These are phyloP conservation scores for Yamadazyma triangularis DNA, from an alignment of 1,139 yeast species.

Conservation along the genomic window DNA sequence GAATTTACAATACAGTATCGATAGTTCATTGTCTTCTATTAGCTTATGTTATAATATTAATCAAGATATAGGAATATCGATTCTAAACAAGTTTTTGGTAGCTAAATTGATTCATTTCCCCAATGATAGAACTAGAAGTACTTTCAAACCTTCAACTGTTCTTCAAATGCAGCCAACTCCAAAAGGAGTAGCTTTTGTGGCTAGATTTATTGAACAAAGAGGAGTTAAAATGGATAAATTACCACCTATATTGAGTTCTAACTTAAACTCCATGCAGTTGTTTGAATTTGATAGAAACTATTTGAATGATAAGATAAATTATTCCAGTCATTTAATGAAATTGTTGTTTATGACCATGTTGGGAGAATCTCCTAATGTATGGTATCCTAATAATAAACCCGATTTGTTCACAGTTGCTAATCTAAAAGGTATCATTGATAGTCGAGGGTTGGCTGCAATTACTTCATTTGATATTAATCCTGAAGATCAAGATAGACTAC, in stretches of 20 bases:
- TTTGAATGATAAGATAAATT: conserved; percentile 55
- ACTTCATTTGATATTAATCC: not conserved
- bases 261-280: conserved; percentile 68
- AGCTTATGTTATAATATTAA: conserved; percentile 58
- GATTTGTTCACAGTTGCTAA: conserved; percentile 13
- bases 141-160: conserved; percentile 25
- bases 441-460: not conserved
- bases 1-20: conserved; percentile 44
- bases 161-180: conserved; percentile 78
- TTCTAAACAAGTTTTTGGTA: conserved; percentile 54
- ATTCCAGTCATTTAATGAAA: conserved; percentile 62
- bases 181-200: conserved; percentile 75
- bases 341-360: conserved; percentile 60
- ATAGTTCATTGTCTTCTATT: conserved; percentile 48
- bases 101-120: conserved; percentile 78
- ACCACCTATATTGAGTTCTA: conserved; percentile 43
- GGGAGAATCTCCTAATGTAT: conserved; percentile 67
- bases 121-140: conserved; percentile 59
- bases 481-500: not conserved
- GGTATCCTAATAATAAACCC: conserved; percentile 50
- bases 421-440: conserved; percentile 4
- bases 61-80: conserved; percentile 43
- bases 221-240: conserved; percentile 42
- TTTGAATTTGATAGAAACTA: conserved; percentile 65
- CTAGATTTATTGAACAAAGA: conserved; percentile 51